Percentiles rank a stretch among this genome's conserved stretches.
Conservation (phyloP, 2,329 filamentous ascomycete species). For the Colletotrichum neosansevieriae region DNA sequence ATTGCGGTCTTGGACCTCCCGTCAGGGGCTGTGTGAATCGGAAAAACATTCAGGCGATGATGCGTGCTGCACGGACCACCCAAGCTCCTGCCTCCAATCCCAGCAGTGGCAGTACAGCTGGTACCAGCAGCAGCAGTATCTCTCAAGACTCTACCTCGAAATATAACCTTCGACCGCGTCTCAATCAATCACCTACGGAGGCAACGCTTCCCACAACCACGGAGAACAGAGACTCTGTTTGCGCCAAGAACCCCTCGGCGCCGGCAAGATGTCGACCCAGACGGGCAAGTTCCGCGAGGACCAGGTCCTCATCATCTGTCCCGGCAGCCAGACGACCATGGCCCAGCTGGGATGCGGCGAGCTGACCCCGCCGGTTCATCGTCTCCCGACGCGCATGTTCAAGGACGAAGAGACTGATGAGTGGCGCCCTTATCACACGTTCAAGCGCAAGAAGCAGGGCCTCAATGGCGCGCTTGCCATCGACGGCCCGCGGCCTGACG, state of each 20-base stretch:
- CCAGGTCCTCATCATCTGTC: conserved; percentile 78
- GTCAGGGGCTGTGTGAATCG: conserved; percentile 17
- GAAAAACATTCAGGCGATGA: conserved; percentile 25
- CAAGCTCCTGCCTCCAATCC: conserved; percentile 2
- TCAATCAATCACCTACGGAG: conserved; percentile 7
- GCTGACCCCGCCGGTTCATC: conserved; percentile 88
- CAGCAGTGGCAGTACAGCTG: conserved; percentile 33
- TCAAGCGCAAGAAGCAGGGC: conserved; percentile 67
- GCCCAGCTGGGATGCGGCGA: conserved; percentile 92
- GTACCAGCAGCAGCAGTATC: conserved; percentile 19
- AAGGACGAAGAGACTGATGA: conserved; percentile 84
- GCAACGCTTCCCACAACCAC: too few relatives aligned
- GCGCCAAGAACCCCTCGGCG: conserved; percentile 21
- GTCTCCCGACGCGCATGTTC: conserved; percentile 95
- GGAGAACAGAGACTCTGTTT: conserved; percentile 7
- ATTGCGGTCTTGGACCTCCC: neutral
- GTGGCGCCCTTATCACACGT: conserved; percentile 81
- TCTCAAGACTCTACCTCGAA: conserved; percentile 11
- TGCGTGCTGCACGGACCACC: conserved; percentile 26
- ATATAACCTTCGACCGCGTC: conserved; percentile 37
- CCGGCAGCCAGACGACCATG: conserved; percentile 89
- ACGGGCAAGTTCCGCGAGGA: conserved; percentile 73
- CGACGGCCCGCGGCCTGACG: conserved; percentile 49
- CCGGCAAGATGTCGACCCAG: conserved; percentile 63
- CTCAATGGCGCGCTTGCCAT: conserved; percentile 33